These are phyloP conservation scores for Kazachstania viticola DNA, from an alignment of 805 yeast species.

Conservation along the genomic window DNA sequence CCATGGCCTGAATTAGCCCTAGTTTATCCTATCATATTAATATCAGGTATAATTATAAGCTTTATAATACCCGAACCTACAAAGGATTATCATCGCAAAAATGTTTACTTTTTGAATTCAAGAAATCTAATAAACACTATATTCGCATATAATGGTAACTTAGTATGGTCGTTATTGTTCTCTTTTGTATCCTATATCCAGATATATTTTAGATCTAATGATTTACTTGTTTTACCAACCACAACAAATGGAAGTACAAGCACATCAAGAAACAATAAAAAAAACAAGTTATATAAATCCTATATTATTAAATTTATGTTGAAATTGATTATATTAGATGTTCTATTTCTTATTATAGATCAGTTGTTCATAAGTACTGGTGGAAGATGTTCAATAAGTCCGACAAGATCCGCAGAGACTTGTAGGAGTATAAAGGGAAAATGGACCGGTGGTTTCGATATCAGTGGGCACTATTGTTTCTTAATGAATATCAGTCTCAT, in stretches of 20 bases:
- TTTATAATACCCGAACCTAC: conserved; percentile 9
- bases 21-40: conserved; percentile 2
- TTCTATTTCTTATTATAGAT: conserved; percentile 25
- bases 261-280: not conserved
- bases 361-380: conserved; percentile 25
- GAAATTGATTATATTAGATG: conserved; percentile 14
- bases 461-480: conserved; percentile 43
- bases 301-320: conserved; percentile 18
- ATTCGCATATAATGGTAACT: conserved; percentile 30
- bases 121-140: conserved; percentile 21
- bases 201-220: conserved; percentile 5
- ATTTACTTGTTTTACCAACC: conserved; percentile 6
- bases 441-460: conserved; percentile 43
- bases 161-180: conserved; percentile 20
- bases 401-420: conserved; percentile 22
- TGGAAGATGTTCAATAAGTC: conserved; percentile 21
- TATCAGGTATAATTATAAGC: conserved; percentile 12
- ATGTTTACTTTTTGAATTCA: conserved; percentile 17
- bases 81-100: conserved; percentile 10
- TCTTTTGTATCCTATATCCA: conserved; percentile 12
- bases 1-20: conserved; percentile 1
- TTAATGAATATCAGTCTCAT: conserved; percentile 33
- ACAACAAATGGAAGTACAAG: conserved; percentile 4
- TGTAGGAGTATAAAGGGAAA: conserved; percentile 25
- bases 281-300: conserved; percentile 7